These are phyloP conservation scores for Coniochaeta sp. DNA, from an alignment of 2,329 filamentous ascomycete species.

Conservation along the genomic window DNA sequence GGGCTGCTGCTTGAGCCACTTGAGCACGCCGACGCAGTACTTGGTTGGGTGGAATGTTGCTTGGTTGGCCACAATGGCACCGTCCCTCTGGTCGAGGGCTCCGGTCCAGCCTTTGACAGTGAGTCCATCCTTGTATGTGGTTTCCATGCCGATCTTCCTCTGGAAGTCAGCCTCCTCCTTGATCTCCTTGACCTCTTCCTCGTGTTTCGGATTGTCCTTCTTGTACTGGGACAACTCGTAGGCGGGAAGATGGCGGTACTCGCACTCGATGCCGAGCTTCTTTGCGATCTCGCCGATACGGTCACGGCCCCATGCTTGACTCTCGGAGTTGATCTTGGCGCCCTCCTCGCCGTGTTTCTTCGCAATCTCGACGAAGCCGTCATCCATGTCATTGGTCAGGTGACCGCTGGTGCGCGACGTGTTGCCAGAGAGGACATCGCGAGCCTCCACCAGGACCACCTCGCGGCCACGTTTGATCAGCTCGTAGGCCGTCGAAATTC, in stretches of 20 bases:
- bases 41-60: conserved; percentile 51
- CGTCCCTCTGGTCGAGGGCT: conserved; percentile 41
- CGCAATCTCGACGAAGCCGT: conserved; percentile 41
- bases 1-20: conserved; percentile 41
- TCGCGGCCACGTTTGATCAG: conserved; percentile 40
- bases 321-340: conserved; percentile 42
- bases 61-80: conserved; percentile 37
- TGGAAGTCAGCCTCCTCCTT: conserved; percentile 37
- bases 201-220: conserved; percentile 30
- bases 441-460: conserved; percentile 46
- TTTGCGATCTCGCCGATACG: conserved; percentile 41
- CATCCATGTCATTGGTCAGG: conserved; percentile 45
- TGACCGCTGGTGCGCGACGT: conserved; percentile 47
- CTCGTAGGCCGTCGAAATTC: conserved; percentile 45
- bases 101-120: conserved; percentile 45
- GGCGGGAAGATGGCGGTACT: conserved; percentile 42
- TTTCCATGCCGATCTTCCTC: conserved; percentile 34
- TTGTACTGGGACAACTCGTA: conserved; percentile 44
- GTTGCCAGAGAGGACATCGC: conserved; percentile 47
- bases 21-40: conserved; percentile 44
- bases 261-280: conserved; percentile 46
- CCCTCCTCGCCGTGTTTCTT: conserved; percentile 44
- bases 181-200: conserved; percentile 35
- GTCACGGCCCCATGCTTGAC: conserved; percentile 46
- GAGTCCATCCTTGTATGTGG: conserved; percentile 34